Percentiles rank a stretch among this genome's conserved stretches.
Conservation (phyloP, 345 rosid species). For the Rhodamnia argentea region DNA sequence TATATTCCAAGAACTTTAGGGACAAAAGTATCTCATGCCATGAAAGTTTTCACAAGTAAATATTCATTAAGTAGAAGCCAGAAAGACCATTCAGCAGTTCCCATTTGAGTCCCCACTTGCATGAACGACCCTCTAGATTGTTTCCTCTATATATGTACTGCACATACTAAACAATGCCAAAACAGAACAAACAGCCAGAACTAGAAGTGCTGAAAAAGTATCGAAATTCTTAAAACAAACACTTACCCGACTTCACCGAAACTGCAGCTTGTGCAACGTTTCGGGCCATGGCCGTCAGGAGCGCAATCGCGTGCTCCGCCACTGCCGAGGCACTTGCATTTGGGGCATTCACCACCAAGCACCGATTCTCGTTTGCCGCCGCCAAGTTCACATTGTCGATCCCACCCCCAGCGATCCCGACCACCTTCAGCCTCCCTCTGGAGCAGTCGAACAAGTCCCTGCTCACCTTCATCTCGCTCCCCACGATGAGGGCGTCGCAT, state of each 20-base stretch:
- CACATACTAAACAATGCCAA: background rate
- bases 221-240: background rate
- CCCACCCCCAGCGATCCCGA: slow-evolving; percentile 90
- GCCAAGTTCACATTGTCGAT: slow-evolving; percentile 87
- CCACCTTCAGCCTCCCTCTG: slow-evolving; percentile 67
- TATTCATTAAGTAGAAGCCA: background rate
- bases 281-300: slow-evolving; percentile 77
- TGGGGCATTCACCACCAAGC: slow-evolving; percentile 86
- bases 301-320: slow-evolving; percentile 86
- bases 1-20: background rate
- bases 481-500: slow-evolving; percentile 71
- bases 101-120: background rate
- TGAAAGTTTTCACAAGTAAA: background rate
- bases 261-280: slow-evolving; percentile 82
- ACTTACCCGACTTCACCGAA: slow-evolving; percentile 79
- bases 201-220: background rate
- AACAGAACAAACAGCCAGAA: background rate
- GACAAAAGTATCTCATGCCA: background rate
- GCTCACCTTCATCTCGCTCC: slow-evolving; percentile 69
- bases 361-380: slow-evolving; percentile 80
- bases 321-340: slow-evolving; percentile 85
- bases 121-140: background rate
- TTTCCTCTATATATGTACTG: background rate
- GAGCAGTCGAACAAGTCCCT: slow-evolving; percentile 75
- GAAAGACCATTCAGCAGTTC: background rate